A percentile compares a stretch with the other conserved stretches of the same genome.
Conservation (phyloP, 2,329 filamentous ascomycete genomes). For the Fusarium pseudocircinatum region DNA sequence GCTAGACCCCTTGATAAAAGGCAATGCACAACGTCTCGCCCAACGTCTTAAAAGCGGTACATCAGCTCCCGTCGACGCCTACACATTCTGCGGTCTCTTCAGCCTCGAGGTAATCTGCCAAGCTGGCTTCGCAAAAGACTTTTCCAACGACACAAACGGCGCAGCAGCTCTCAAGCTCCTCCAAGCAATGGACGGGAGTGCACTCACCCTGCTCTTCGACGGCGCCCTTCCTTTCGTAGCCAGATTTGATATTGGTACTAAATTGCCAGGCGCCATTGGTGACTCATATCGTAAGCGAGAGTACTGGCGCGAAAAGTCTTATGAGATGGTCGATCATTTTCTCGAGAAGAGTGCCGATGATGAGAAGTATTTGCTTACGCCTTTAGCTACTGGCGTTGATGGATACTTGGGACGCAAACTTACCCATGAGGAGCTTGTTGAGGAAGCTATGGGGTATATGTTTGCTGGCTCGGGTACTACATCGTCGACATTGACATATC, state of each 20-base stretch:
- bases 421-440: neutral
- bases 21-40: neutral
- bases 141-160: neutral
- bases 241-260: neutral
- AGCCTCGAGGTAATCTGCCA: neutral
- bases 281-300: neutral
- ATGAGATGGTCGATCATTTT: neutral
- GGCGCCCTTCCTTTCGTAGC: neutral
- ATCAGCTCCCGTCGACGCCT: neutral
- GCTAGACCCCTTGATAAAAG: accelerated
- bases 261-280: neutral
- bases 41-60: accelerated
- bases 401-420: neutral
- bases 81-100: neutral
- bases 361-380: neutral
- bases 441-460: neutral
- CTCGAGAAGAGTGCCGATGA: neutral
- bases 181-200: neutral
- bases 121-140: neutral
- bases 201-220: neutral
- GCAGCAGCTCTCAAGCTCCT: neutral
- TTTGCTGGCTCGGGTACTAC: neutral
- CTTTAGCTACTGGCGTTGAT: neutral
- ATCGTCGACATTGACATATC: neutral
- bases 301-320: neutral